phyloP scores from a whole-genome alignment of 75 land plant species.

The Adiantum capillusveneris region DNA sequence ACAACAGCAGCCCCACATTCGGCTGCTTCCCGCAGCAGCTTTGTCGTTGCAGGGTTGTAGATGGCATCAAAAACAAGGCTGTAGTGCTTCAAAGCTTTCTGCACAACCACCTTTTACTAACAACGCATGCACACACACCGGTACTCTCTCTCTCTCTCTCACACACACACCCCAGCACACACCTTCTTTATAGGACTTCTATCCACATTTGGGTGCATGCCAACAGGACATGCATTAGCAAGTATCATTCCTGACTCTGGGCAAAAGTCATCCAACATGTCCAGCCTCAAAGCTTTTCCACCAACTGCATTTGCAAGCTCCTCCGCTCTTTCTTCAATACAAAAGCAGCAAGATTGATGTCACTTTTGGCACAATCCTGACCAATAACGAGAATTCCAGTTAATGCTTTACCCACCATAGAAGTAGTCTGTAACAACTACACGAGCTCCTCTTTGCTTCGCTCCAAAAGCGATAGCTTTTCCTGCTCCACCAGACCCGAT shows the following conservation, averaged over 20 bases:
- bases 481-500: slow-evolving; percentile 99
- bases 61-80: slow-evolving; percentile 36
- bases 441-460: slow-evolving; percentile 80
- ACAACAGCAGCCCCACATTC: slow-evolving; percentile 28
- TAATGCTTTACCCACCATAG: slow-evolving; percentile 39
- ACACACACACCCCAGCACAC: too few relatives aligned
- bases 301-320: slow-evolving; percentile 65
- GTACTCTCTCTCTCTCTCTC: too few relatives aligned
- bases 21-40: slow-evolving; percentile 21
- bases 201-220: slow-evolving; percentile 79
- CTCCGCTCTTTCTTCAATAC: slow-evolving; percentile 62
- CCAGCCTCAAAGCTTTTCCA: slow-evolving; percentile 63
- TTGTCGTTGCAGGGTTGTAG: slow-evolving; percentile 28
- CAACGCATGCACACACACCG: too few relatives aligned
- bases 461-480: slow-evolving; percentile 97
- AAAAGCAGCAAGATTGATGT: too few relatives aligned
- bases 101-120: background rate
- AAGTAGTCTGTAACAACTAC: slow-evolving; percentile 85
- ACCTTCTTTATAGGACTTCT: slow-evolving; percentile 84
- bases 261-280: slow-evolving; percentile 50
- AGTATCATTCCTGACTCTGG: slow-evolving; percentile 89
- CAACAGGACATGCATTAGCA: slow-evolving; percentile 89
- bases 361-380: too few relatives aligned
- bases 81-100: slow-evolving; percentile 27
- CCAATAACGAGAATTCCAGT: too few relatives aligned